Conservation (phyloP, 495 filamentous ascomycete genomes). For the Lentithecium fluviatile region DNA sequence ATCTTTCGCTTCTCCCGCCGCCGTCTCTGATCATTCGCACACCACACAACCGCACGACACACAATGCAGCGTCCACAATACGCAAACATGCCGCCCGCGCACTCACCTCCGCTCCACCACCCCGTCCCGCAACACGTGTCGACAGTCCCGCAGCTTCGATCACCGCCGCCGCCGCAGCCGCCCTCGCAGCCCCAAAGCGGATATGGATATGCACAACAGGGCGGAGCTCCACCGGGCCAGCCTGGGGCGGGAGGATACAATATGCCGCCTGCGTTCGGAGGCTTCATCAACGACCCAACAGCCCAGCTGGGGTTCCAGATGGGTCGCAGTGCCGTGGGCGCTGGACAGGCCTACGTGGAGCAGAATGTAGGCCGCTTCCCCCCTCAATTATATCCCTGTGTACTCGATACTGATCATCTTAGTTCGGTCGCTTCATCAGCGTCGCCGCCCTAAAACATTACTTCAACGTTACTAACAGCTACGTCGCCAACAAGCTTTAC, state of each 20-base stretch:
- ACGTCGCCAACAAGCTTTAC: conserved; percentile 49
- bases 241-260: conserved; percentile 46
- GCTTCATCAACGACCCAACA: conserved; percentile 94
- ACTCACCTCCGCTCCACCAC: conserved; percentile 95
- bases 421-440: conserved; percentile 93
- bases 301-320: conserved; percentile 95
- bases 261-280: conserved; percentile 72
- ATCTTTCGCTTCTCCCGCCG: neutral
- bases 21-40: neutral
- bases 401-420: conserved; percentile 27
- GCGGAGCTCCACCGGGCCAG: conserved; percentile 57
- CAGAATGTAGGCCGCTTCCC: conserved; percentile 65
- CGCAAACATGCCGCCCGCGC: conserved; percentile 65
- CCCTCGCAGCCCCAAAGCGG: conserved; percentile 61
- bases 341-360: conserved; percentile 89
- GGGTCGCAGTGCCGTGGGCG: conserved; percentile 82
- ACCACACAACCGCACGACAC: conserved; percentile 2
- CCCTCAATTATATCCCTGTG: neutral
- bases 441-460: conserved; percentile 55
- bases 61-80: conserved; percentile 81
- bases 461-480: conserved; percentile 49
- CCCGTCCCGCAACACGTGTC: conserved; percentile 98
- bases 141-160: conserved; percentile 97
- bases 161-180: conserved; percentile 79
- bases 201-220: conserved; percentile 80